phyloP scores from a whole-genome alignment of 2,329 filamentous ascomycete genomes.

The Orbilia javanica region DNA sequence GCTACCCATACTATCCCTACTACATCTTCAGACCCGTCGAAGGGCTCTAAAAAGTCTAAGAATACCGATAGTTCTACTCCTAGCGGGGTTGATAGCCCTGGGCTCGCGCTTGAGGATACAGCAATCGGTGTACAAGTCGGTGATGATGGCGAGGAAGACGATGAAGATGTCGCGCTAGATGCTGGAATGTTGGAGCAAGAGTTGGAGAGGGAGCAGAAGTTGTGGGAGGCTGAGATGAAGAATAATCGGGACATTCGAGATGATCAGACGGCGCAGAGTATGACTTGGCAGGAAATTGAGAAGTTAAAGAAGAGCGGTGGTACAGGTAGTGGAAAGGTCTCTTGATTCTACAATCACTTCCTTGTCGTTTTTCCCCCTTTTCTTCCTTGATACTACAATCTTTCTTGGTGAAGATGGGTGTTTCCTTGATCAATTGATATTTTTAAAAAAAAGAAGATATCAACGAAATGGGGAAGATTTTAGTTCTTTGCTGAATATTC shows the following conservation, averaged over 20 bases:
- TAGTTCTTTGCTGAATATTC: conserved; percentile 4
- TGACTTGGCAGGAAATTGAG: conserved; percentile 79
- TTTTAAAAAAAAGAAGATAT: background rate
- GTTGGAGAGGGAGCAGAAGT: conserved; percentile 63
- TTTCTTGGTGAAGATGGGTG: background rate
- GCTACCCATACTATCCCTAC: conserved; percentile 35
- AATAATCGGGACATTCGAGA: conserved; percentile 76
- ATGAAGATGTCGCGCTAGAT: conserved; percentile 65
- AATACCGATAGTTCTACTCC: conserved; percentile 36
- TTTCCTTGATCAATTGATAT: conserved; percentile 6
- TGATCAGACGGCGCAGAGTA: conserved; percentile 77
- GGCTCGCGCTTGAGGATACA: conserved; percentile 45
- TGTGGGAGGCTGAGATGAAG: conserved; percentile 70
- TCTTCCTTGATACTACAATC: background rate
- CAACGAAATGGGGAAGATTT: background rate
- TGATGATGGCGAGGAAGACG: conserved; percentile 57
- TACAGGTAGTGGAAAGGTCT: conserved; percentile 72
- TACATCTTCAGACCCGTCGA: conserved; percentile 7
- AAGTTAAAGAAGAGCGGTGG: conserved; percentile 77
- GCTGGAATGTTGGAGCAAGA: conserved; percentile 62
- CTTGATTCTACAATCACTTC: conserved; percentile 42
- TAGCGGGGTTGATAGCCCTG: conserved; percentile 51
- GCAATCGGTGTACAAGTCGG: conserved; percentile 62
- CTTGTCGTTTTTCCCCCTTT: background rate
- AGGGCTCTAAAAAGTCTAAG: conserved; percentile 38